Conservation (phyloP, 2,329 filamentous ascomycete genomes). For the Alternaria atra region DNA sequence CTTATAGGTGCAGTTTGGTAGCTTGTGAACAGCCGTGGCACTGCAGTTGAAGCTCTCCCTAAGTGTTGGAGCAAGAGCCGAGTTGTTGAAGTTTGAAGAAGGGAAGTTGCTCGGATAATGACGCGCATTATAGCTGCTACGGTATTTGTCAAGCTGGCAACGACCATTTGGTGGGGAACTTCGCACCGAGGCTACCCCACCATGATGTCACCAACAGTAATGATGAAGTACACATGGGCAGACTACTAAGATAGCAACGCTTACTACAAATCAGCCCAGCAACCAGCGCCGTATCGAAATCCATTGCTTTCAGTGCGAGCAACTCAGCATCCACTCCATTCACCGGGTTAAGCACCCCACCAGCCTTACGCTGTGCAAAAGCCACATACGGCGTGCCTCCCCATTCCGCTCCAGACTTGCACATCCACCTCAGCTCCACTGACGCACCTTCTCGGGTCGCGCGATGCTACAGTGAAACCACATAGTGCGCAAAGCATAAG, state of each 20-base stretch:
- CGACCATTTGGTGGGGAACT: constrained; percentile 17
- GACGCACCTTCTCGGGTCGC: too few species aligned
- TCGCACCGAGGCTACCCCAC: constrained; percentile 25
- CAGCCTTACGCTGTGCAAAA: not conserved
- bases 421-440: not conserved
- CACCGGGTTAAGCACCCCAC: not conserved
- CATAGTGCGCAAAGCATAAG: too few species aligned
- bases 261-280: not conserved
- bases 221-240: not conserved
- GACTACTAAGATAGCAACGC: not conserved
- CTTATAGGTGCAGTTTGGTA: not conserved
- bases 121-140: constrained; percentile 23
- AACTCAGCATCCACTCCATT: too few species aligned
- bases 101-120: constrained; percentile 19
- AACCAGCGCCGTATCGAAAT: not conserved
- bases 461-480: too few species aligned
- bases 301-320: not conserved
- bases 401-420: not conserved
- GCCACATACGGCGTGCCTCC: not conserved
- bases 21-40: not conserved
- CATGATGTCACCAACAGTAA: constrained; percentile 26
- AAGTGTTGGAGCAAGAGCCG: not conserved
- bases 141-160: constrained; percentile 27
- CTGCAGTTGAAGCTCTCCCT: constrained; percentile 22
- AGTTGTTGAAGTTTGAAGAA: constrained; percentile 15